Evolutionary conservation across 306 rosid genomes (phyloP), one percentile per base, ranked within the genome.

Genomic region (Corylus heterophylla): DNA sequence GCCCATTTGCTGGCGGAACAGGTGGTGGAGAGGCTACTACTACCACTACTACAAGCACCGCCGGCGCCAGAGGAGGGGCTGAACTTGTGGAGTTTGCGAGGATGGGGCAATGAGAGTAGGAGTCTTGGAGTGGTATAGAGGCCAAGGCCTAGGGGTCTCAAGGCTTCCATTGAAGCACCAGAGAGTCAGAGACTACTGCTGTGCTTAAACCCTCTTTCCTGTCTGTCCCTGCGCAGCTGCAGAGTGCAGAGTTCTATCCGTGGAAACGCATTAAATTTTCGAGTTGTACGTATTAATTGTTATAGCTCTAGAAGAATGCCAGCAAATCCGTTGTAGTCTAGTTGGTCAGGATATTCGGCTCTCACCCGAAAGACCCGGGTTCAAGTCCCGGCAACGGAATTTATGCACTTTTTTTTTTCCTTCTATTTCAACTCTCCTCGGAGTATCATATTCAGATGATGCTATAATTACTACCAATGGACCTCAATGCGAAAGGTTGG

Each of bases 1-100:
- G 99, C 97, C 99, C 98, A 93, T 88, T 87, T 91, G 81, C 93
- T 91, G 86, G 98, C 94, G 80, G 89, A 88, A 85, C 81, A 85
- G 10, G 76, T 72, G 75, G 81, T 74, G 39, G 87, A 14, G 2
- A 72, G 17, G 44, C 76, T 27, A 55, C 75, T 79, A 22, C 16
- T 49, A 12, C 52, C 14, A 49, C 52, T 9, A 49, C 13, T 9
- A 49, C 13, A 10, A 49, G 76, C 55, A 14, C 76, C 68, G 70
- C 25, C 17, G 66, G 66, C 74, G 50, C 48, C 48, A 22, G 35
- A 6, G 17, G 71, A 55, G 78, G 85, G 83, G 48, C 58, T 72
- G 78, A 69, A 77, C 22, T 76, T 84, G 44, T 82, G 88, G 42
- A 84, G 75, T 74, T 63, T 87, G 11, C 55, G 44, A 14, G 61